A percentile compares a stretch with the other conserved stretches of the same genome.
phyloP scores from a whole-genome alignment of 1,139 yeast species.

The Entelexis paramagnoliae region DNA sequence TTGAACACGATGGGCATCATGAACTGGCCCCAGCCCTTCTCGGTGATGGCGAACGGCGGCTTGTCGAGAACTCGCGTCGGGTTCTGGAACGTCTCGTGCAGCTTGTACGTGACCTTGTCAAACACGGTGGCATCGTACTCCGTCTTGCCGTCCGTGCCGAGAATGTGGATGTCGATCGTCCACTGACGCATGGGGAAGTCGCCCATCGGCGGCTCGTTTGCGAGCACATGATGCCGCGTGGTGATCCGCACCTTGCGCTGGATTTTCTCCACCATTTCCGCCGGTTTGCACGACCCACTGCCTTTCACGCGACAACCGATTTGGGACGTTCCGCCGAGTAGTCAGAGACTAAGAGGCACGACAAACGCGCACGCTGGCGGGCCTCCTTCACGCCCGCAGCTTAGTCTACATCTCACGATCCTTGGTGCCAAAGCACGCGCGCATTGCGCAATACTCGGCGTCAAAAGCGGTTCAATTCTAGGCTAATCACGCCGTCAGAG shows the following conservation, averaged over 20 bases:
- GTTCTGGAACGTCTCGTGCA: constrained; percentile 90
- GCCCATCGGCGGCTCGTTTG: constrained; percentile 79
- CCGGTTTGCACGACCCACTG: constrained; percentile 7
- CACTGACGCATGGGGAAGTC: constrained; percentile 94
- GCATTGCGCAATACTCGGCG: no score
- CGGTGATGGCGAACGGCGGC: constrained; percentile 82
- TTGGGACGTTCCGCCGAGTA: background rate
- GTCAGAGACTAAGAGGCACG: constrained; percentile 1
- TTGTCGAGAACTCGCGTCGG: constrained; percentile 73
- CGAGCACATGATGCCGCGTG: constrained; percentile 73
- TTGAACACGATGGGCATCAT: constrained; percentile 75
- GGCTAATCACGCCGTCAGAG: no score
- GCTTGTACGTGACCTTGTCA: constrained; percentile 83
- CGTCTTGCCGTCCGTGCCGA: constrained; percentile 73
- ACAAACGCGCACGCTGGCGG: background rate
- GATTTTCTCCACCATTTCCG: constrained; percentile 34
- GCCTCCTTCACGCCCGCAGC: background rate
- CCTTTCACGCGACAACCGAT: constrained; percentile 4
- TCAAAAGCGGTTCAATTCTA: no score
- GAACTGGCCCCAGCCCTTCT: constrained; percentile 98
- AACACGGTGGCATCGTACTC: constrained; percentile 70
- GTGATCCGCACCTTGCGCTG: constrained; percentile 83
- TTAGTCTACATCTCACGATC: background rate
- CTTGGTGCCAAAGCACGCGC: no score
- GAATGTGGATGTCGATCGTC: constrained; percentile 65